phyloP scores from a whole-genome alignment of 257 asterid species.

The Ehretia macrophylla region DNA sequence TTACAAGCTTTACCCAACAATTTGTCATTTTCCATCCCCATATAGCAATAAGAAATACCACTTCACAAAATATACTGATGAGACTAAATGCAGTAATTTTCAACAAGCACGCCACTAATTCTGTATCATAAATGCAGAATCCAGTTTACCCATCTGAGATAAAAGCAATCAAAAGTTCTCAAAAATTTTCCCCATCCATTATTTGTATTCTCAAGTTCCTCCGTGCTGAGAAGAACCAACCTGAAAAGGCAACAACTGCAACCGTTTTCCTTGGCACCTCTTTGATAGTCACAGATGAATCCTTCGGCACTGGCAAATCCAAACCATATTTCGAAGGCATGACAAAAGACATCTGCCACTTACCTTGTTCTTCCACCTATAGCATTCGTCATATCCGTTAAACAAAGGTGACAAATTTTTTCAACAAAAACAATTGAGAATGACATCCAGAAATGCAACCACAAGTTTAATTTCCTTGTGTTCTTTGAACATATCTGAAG shows the following conservation, averaged over 20 bases:
- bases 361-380: constrained; percentile 52
- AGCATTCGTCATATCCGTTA: background rate
- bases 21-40: background rate
- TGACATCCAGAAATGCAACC: background rate
- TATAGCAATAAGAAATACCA: background rate
- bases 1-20: background rate
- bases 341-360: constrained; percentile 79
- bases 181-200: too few relatives aligned
- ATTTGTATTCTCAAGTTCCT: background rate
- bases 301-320: constrained; percentile 71
- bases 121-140: background rate
- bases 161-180: background rate
- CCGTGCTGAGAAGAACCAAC: constrained; percentile 26
- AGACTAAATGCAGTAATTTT: background rate
- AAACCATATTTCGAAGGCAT: constrained; percentile 87
- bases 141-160: background rate
- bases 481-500: background rate
- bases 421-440: background rate
- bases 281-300: constrained; percentile 57
- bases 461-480: background rate
- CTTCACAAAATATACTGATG: background rate
- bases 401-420: constrained; percentile 1
- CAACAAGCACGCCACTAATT: background rate
- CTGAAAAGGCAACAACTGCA: constrained; percentile 79
- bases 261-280: constrained; percentile 62